phyloP scores from a whole-genome alignment of 2,329 filamentous ascomycete genomes.

The Xylariaceae sp. region DNA sequence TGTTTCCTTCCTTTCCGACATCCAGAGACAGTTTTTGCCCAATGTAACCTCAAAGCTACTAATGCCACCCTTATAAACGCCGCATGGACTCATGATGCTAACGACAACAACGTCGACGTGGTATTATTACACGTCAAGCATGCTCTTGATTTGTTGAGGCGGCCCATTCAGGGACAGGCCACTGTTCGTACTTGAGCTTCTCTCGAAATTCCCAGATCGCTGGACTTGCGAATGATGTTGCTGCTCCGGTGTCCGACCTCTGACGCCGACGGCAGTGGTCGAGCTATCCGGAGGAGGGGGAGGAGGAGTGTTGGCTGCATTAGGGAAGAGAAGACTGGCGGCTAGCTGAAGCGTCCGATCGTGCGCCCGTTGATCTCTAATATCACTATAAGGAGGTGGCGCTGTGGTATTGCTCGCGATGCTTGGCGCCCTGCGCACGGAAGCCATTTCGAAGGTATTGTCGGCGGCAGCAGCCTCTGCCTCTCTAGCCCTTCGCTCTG shows the following conservation, averaged over 20 bases:
- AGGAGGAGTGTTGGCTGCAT: constrained; percentile 16
- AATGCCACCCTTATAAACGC: constrained; percentile 10
- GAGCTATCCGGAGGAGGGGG: too few relatives aligned
- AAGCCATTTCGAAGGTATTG: constrained; percentile 37
- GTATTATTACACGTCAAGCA: constrained; percentile 49
- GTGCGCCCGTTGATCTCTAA: constrained; percentile 38
- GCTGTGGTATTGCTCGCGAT: constrained; percentile 19
- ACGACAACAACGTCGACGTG: too few relatives aligned
- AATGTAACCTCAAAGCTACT: neutral
- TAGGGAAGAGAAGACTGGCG: constrained; percentile 46
- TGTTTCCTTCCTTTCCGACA: neutral
- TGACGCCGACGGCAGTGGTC: too few relatives aligned
- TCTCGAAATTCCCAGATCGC: constrained; percentile 31
- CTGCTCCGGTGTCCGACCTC: constrained; percentile 18
- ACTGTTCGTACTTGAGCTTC: constrained; percentile 43
- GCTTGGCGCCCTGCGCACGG: constrained; percentile 30
- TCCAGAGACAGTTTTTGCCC: too few relatives aligned
- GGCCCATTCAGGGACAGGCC: constrained; percentile 41
- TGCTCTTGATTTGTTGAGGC: constrained; percentile 52
- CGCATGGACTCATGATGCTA: constrained; percentile 6
- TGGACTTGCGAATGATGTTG: constrained; percentile 9
- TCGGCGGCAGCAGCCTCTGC: constrained; percentile 29
- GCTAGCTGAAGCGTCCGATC: constrained; percentile 41
- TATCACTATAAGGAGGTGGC: constrained; percentile 31
- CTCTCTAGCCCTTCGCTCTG: constrained; percentile 33